A percentile compares a stretch with the other conserved stretches of the same genome.
Evolutionary conservation across 257 asterid species (phyloP).

Genomic region (Salvia rosmarinus): DNA sequence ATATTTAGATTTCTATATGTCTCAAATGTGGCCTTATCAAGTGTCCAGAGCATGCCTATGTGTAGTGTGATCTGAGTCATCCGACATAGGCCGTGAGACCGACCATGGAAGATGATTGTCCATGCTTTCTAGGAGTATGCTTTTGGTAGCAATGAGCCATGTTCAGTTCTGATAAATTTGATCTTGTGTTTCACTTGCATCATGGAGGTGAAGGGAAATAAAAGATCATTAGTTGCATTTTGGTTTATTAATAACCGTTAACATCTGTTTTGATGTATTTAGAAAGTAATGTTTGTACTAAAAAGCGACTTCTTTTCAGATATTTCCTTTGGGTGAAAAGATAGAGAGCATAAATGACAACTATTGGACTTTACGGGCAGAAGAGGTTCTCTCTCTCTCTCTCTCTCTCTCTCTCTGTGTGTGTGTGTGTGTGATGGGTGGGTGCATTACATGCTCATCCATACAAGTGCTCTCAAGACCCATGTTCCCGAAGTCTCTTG

Average conservation of each 20-base stretch:
- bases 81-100: not conserved
- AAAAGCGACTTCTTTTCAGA: constrained; percentile 47
- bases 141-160: not conserved
- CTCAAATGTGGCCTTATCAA: constrained; percentile 7
- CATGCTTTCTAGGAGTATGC: constrained; percentile 24
- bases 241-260: constrained; percentile 21
- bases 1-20: not conserved
- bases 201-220: constrained; percentile 16
- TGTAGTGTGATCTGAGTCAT: constrained; percentile 8
- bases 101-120: constrained; percentile 13
- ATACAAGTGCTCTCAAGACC: not conserved
- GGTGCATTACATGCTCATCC: constrained; percentile 6
- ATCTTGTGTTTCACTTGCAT: constrained; percentile 1
- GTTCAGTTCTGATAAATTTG: constrained; percentile 14
- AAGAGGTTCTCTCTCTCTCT: constrained; percentile 54
- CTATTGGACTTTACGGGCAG: constrained; percentile 65
- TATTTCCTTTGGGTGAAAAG: constrained; percentile 58
- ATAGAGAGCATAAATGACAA: constrained; percentile 63
- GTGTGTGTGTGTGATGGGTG: not conserved
- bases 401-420: constrained; percentile 23
- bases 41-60: constrained; percentile 25
- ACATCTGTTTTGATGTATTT: constrained; percentile 18
- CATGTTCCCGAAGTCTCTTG: not conserved
- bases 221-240: constrained; percentile 19
- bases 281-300: constrained; percentile 22